phyloP scores from a whole-genome alignment of 2,329 filamentous ascomycete genomes.

The Epichloe coenophiala region DNA sequence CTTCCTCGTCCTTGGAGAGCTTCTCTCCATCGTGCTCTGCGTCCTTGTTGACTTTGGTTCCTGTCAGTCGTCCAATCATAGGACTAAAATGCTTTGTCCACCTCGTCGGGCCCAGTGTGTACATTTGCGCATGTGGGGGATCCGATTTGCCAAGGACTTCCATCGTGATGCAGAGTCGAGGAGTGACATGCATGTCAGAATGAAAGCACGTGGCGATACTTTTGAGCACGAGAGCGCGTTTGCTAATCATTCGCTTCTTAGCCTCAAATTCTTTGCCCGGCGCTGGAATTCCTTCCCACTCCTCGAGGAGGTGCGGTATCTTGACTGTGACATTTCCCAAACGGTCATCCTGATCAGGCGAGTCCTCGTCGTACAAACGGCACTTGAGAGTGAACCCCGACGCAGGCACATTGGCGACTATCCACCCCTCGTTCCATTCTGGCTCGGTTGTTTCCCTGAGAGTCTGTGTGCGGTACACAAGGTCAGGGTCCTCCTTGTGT shows the following conservation, averaged over 20 bases:
- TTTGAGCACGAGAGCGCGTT: constrained; percentile 68
- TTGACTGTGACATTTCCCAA: constrained; percentile 73
- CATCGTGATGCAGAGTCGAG: constrained; percentile 58
- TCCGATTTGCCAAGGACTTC: constrained; percentile 66
- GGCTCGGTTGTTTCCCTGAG: constrained; percentile 60
- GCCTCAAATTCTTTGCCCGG: constrained; percentile 49
- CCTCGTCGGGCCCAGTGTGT: constrained; percentile 61
- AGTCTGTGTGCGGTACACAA: constrained; percentile 64
- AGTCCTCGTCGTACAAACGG: constrained; percentile 81
- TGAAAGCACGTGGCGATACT: constrained; percentile 51
- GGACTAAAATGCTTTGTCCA: constrained; percentile 83
- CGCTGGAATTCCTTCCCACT: constrained; percentile 56
- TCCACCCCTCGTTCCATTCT: constrained; percentile 73
- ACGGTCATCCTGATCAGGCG: constrained; percentile 71
- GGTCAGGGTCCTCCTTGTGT: constrained; percentile 73
- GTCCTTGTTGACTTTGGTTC: constrained; percentile 53
- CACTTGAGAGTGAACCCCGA: constrained; percentile 76
- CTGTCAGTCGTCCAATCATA: constrained; percentile 69
- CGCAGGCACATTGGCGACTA: constrained; percentile 73
- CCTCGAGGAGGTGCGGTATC: constrained; percentile 43
- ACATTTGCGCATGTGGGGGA: constrained; percentile 53
- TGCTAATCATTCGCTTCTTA: constrained; percentile 76
- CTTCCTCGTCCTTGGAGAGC: constrained; percentile 1
- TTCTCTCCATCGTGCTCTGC: constrained; percentile 30
- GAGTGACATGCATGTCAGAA: constrained; percentile 51